Base-by-base conservation (phyloP, 208 protist genomes). In the Tetramitus jugosus region DNA sequence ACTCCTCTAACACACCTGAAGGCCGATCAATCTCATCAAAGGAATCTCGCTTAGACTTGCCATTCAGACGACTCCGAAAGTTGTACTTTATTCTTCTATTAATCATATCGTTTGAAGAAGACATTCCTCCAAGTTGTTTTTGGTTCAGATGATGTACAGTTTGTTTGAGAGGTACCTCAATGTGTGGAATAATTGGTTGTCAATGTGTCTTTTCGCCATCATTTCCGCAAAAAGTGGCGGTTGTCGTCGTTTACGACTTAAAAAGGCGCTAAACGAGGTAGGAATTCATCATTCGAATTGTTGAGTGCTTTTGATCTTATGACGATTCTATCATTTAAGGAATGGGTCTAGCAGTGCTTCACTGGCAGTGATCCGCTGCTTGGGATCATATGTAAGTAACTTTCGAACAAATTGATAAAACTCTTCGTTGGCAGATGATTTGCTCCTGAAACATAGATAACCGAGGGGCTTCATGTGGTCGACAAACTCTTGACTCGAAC, bases 31-130 rank as follows among this genome's bases (percentile, higher is more conserved):
- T 56, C 14, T 56, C 49, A 56, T 26, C 49, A 56, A 20, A 56
- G 10, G 49, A 56, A 20, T 56, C 20, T 56, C 20, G 49, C 20
- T 56, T 10, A 26, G 49, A 10, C 20, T 56, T n/a, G n/a, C n/a
- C 1, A 23, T 71, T 40, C 10, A 71, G 26, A 14, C 40, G 13
- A 42, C 49, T 10, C 31, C 43, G 49, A 46, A 71, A 71, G 65
- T 71, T 71, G 39, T 71, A 71, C 31, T 71, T 49, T 0, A 71
- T 26, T 14, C 65, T 45, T 26, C 40, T 39, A 43, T 69, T 69
- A 26, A 56, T 56, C n/a, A n/a, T n/a, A n/a, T n/a, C n/a, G n/a
- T n/a, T n/a, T n/a, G n/a, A n/a, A n/a, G n/a, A n/a, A n/a, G n/a
- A n/a, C n/a, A n/a, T n/a, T n/a, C n/a, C n/a, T n/a, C n/a, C n/a